Base-by-base conservation (phyloP, 106 monocot genomes). In the Allium fistulosum region DNA sequence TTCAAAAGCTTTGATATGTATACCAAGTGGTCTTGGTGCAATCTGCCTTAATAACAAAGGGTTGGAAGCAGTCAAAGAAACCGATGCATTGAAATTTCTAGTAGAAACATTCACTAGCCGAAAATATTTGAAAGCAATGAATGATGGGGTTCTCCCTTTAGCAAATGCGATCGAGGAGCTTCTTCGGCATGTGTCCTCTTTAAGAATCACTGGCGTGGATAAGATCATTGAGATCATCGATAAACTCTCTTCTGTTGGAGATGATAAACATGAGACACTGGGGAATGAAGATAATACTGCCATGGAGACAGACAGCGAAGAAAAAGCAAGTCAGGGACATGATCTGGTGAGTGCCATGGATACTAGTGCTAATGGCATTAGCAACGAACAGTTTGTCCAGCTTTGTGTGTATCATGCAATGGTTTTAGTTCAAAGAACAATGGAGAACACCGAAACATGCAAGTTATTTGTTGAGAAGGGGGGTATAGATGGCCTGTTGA, bases 341-440 rank as follows among this genome's bases (percentile, higher is more conserved):
- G 85, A 95, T 81, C 78, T 95, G 69, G 84, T 92, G 51, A 74
- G 85, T 71, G 61, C 86, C 14, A 49, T 26, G 26, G 82, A 80
- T 52, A 57, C 66, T 62, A 76, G 72, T 64, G 68, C 75, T 46
- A 84, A 84, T 68, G 63, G 47, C 17, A 52, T 68, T 50, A 69
- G 53, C 72, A 48, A 13, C 71, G 17, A 76, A 63, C 96, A 92
- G 69, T 96, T 96, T 73, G 65, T 84, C 48, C 96, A 92, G 59
- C 68, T 92, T 55, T 82, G 81, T 52, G 84, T 92, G 13, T 96
- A 92, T 70, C 96, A 96, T 80, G 82, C 84, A 59, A 92, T 96
- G 96, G 92, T 96, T 9, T 68, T 96, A 26, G 84, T 96, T 18
- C 91, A 96, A 66, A 74, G 91, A 47, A 86, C 88, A 46, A 17